phyloP scores from a whole-genome alignment of 2,329 filamentous ascomycete species.

The Fusarium falciforme region DNA sequence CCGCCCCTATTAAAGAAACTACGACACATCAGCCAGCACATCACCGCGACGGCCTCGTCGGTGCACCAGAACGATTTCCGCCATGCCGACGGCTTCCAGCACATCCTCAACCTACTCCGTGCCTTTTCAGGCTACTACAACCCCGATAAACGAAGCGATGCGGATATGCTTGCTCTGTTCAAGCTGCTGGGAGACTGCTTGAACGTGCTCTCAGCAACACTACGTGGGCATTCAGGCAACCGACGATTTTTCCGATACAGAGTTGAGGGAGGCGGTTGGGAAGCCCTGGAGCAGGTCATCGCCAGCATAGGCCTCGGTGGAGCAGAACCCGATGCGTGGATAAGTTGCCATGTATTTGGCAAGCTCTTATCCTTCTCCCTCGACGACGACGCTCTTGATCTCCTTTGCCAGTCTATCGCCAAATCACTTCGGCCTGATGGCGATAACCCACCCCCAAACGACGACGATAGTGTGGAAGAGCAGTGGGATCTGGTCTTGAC shows the following conservation, averaged over 20 bases:
- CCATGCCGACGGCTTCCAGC: conserved; percentile 81
- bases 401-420: conserved; percentile 70
- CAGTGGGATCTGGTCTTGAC: conserved; percentile 54
- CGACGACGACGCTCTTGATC: conserved; percentile 79
- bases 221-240: conserved; percentile 87
- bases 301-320: conserved; percentile 74
- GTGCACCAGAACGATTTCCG: conserved; percentile 83
- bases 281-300: conserved; percentile 78
- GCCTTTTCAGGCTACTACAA: conserved; percentile 82
- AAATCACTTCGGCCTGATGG: conserved; percentile 49
- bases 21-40: conserved; percentile 73
- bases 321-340: conserved; percentile 75
- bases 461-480: conserved; percentile 49
- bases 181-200: conserved; percentile 78
- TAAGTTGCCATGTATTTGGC: conserved; percentile 80
- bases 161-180: conserved; percentile 74
- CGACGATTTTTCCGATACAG: conserved; percentile 84
- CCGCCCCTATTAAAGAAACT: conserved; percentile 65
- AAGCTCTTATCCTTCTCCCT: conserved; percentile 84
- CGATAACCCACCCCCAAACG: conserved; percentile 38
- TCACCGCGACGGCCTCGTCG: conserved; percentile 61
- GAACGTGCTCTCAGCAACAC: conserved; percentile 77
- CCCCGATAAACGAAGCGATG: conserved; percentile 67
- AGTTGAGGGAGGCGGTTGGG: conserved; percentile 83
- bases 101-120: conserved; percentile 75